These are phyloP conservation scores for Tothia fuscella DNA, from an alignment of 2,329 filamentous ascomycete species.

Conservation along the genomic window DNA sequence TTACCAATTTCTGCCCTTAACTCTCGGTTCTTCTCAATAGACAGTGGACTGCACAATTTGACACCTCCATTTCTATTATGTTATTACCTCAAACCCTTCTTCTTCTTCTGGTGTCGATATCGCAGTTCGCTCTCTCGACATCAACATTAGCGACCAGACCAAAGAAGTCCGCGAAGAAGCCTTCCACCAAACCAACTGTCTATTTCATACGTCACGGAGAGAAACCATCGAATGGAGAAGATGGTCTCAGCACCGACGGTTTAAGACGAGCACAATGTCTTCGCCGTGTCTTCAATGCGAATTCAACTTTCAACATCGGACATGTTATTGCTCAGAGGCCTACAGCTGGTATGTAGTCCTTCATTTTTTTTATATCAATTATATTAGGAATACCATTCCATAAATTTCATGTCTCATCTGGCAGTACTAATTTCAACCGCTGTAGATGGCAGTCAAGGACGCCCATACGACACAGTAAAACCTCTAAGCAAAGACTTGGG, in stretches of 20 bases:
- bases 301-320: slow-evolving; percentile 42
- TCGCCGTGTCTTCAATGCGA: slow-evolving; percentile 41
- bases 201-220: slow-evolving; percentile 55
- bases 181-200: slow-evolving; percentile 34
- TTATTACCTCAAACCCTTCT: no score
- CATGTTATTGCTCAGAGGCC: slow-evolving; percentile 47
- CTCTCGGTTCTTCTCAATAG: no score
- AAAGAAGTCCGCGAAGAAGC: background rate
- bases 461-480: slow-evolving; percentile 45
- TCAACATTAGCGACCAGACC: background rate
- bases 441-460: slow-evolving; percentile 38
- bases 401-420: background rate
- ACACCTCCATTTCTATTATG: no score
- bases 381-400: background rate
- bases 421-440: background rate
- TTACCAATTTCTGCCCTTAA: no score
- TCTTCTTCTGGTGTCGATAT: background rate
- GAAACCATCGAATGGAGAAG: slow-evolving; percentile 40
- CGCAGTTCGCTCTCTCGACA: slow-evolving; percentile 2
- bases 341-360: slow-evolving; percentile 28
- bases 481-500: slow-evolving; percentile 45
- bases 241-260: slow-evolving; percentile 42
- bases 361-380: background rate
- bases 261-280: slow-evolving; percentile 47
- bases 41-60: no score